These are phyloP conservation scores for Leishmania aethiopica DNA, from an alignment of 208 protist genomes.

Conservation along the genomic window DNA sequence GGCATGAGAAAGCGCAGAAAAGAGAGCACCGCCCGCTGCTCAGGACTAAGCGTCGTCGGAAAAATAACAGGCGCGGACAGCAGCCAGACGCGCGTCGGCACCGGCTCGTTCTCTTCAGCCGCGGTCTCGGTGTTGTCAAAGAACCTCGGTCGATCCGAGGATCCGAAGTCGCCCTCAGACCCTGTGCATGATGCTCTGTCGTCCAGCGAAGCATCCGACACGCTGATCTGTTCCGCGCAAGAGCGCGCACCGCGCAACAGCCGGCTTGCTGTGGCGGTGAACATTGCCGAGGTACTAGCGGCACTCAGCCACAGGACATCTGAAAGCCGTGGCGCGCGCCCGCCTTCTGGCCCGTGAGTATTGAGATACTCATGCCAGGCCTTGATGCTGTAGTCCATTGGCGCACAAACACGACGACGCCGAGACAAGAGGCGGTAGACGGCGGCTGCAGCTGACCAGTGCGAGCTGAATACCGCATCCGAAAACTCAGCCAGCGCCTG, in stretches of 20 bases:
- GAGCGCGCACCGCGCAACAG: slow-evolving; percentile 40
- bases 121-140: slow-evolving; percentile 27
- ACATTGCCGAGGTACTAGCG: slow-evolving; percentile 56
- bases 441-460: not conserved
- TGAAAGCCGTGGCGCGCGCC: slow-evolving; percentile 36
- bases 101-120: not conserved
- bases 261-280: slow-evolving; percentile 50
- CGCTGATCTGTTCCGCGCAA: slow-evolving; percentile 2
- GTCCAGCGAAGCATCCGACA: not conserved
- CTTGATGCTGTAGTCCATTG: slow-evolving; percentile 17
- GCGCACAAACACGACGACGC: slow-evolving; percentile 17
- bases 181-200: not conserved
- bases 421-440: slow-evolving; percentile 7
- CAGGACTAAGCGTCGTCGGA: not conserved
- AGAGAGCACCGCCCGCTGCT: slow-evolving; percentile 23
- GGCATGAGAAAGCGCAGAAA: slow-evolving; percentile 65
- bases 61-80: not conserved
- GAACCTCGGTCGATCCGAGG: slow-evolving; percentile 18
- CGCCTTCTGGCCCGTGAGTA: slow-evolving; percentile 49
- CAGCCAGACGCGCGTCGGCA: not conserved
- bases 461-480: not conserved
- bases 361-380: slow-evolving; percentile 59
- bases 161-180: not conserved
- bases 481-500: slow-evolving; percentile 32
- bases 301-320: slow-evolving; percentile 65